These are phyloP conservation scores for Hanseniaspora occidentalis DNA, from an alignment of 805 yeast species.

Conservation along the genomic window DNA sequence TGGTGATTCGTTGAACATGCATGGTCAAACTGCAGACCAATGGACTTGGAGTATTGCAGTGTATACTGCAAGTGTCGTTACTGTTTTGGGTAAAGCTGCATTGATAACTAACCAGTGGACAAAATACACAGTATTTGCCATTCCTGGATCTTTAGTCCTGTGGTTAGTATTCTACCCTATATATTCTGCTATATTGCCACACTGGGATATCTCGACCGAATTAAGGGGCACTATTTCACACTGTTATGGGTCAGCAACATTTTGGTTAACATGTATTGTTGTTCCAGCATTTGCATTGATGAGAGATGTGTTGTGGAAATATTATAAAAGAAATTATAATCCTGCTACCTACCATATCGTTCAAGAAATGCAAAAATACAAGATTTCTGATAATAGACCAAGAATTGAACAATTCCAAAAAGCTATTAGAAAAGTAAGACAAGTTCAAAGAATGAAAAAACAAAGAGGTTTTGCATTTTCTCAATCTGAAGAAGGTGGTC, in stretches of 20 bases:
- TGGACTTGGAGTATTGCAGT: constrained; percentile 94
- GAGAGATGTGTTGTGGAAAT: constrained; percentile 90
- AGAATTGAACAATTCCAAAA: constrained; percentile 93
- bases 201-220: constrained; percentile 68
- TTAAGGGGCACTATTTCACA: constrained; percentile 68
- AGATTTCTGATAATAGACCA: constrained; percentile 89
- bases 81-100: constrained; percentile 92
- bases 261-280: constrained; percentile 74
- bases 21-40: constrained; percentile 68
- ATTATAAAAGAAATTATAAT: constrained; percentile 77
- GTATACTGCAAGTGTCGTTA: constrained; percentile 74
- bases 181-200: constrained; percentile 77
- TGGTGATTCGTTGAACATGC: constrained; percentile 46
- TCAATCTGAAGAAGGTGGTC: constrained; percentile 82
- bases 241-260: constrained; percentile 63
- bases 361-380: constrained; percentile 92
- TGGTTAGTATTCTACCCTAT: constrained; percentile 85
- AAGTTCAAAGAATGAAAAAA: constrained; percentile 94
- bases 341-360: constrained; percentile 93
- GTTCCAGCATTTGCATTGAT: constrained; percentile 67
- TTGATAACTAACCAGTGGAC: constrained; percentile 90
- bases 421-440: constrained; percentile 94
- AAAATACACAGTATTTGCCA: constrained; percentile 78
- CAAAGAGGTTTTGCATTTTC: constrained; percentile 98
- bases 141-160: constrained; percentile 81